phyloP scores from a whole-genome alignment of 2,329 filamentous ascomycete genomes.

The Aspergillus luchuensis region DNA sequence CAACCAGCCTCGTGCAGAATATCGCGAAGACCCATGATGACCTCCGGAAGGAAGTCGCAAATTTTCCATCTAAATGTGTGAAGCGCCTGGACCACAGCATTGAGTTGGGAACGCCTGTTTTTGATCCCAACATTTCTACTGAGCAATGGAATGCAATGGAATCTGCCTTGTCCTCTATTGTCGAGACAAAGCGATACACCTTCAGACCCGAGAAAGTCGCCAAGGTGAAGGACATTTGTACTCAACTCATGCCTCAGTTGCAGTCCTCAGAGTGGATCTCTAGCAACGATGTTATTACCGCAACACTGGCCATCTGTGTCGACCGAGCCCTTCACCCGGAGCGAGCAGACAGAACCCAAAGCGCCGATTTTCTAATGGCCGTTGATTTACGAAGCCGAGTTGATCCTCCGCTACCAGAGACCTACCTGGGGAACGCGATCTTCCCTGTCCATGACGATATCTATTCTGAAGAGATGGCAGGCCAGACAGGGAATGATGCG shows the following conservation, averaged over 20 bases:
- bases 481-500: not conserved
- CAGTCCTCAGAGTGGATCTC: not conserved
- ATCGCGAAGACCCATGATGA: not conserved
- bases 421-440: slow-evolving; percentile 2
- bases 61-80: not conserved
- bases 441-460: not conserved
- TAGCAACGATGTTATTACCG: slow-evolving; percentile 9
- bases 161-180: not conserved
- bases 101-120: slow-evolving; percentile 1
- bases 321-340: not conserved
- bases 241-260: not conserved
- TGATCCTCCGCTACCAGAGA: slow-evolving; percentile 6
- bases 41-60: slow-evolving; percentile 4
- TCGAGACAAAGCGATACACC: not conserved
- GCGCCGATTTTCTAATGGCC: not conserved
- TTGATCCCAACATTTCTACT: slow-evolving; percentile 3
- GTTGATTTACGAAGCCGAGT: slow-evolving; percentile 7
- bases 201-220: slow-evolving; percentile 7
- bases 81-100: slow-evolving; percentile 2
- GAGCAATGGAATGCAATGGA: slow-evolving; percentile 10
- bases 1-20: not conserved
- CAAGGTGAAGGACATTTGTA: not conserved
- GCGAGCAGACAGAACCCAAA: not conserved
- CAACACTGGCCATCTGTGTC: slow-evolving; percentile 2
- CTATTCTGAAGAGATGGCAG: not conserved